A percentile compares a stretch with the other conserved stretches of the same genome.
These are phyloP conservation scores for Cyberlindnera japonica DNA, from an alignment of 805 yeast genomes.

Conservation along the genomic window DNA sequence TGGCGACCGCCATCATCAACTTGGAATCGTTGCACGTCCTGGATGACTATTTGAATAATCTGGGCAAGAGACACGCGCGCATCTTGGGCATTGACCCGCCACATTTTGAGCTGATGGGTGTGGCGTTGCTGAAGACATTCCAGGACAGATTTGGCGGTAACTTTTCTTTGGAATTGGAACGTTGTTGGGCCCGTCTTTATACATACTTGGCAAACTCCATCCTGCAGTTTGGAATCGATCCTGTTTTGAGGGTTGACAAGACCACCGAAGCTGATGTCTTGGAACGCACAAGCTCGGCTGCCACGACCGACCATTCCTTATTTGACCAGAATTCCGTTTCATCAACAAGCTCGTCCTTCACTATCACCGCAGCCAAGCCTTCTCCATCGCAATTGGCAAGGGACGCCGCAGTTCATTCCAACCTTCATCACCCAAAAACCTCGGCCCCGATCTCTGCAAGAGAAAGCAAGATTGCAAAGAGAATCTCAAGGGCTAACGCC, in stretches of 20 bases:
- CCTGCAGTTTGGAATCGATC: slow-evolving; percentile 46
- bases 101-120: slow-evolving; percentile 70
- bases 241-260: slow-evolving; percentile 34
- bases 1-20: slow-evolving; percentile 62
- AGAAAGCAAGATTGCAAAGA: slow-evolving; percentile 8
- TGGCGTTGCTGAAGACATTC: slow-evolving; percentile 64
- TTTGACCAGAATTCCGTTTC: slow-evolving; percentile 15
- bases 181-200: slow-evolving; percentile 68
- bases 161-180: slow-evolving; percentile 59
- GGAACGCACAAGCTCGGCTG: slow-evolving; percentile 10
- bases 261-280: slow-evolving; percentile 7
- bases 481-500: slow-evolving; percentile 8
- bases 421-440: too few species aligned
- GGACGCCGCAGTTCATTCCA: too few species aligned
- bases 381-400: slow-evolving; percentile 2
- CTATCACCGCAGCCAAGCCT: background rate
- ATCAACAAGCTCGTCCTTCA: slow-evolving; percentile 4
- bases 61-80: slow-evolving; percentile 75
- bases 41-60: slow-evolving; percentile 54
- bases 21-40: slow-evolving; percentile 55
- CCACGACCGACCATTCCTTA: slow-evolving; percentile 6
- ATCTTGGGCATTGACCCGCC: slow-evolving; percentile 68
- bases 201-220: slow-evolving; percentile 65
- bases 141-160: slow-evolving; percentile 53
- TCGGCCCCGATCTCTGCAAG: slow-evolving; percentile 1